Evolutionary conservation across 2,329 filamentous ascomycete genomes (phyloP).

Genomic region (Fusarium veterinarium): DNA sequence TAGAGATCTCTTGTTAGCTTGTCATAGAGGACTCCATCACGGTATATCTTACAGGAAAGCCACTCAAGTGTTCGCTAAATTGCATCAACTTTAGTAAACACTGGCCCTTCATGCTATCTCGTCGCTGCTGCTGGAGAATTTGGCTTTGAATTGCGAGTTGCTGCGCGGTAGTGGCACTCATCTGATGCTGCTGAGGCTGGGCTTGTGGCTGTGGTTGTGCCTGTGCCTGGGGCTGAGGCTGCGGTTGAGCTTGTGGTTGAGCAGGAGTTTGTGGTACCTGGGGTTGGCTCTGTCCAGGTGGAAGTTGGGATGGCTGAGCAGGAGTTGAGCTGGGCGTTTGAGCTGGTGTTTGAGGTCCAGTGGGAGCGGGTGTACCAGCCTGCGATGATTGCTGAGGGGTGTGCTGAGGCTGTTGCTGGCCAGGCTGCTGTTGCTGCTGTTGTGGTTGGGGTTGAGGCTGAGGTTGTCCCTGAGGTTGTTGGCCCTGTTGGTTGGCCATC

Average conservation of each 20-base stretch:
- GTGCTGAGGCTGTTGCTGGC: constrained; percentile 57
- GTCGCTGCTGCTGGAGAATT: constrained; percentile 60
- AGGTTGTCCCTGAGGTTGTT: constrained; percentile 44
- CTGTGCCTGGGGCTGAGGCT: constrained; percentile 50
- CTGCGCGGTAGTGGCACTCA: constrained; percentile 49
- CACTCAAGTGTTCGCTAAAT: constrained; percentile 71
- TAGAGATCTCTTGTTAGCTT: constrained; percentile 42
- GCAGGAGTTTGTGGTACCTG: constrained; percentile 51
- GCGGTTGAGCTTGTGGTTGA: constrained; percentile 52
- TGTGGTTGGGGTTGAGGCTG: constrained; percentile 43
- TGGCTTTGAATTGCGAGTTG: constrained; percentile 51
- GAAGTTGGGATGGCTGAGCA: constrained; percentile 47
- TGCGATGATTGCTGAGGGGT: constrained; percentile 58
- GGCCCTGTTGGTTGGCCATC: constrained; percentile 47
- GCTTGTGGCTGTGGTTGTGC: constrained; percentile 47
- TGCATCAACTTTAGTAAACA: constrained; percentile 70
- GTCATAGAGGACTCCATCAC: neutral
- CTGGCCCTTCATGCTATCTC: constrained; percentile 65
- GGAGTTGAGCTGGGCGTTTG: constrained; percentile 58
- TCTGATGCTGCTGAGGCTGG: constrained; percentile 46
- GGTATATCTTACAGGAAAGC: constrained; percentile 60
- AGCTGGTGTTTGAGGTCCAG: constrained; percentile 60
- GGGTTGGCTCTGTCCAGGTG: constrained; percentile 51
- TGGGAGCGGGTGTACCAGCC: constrained; percentile 55
- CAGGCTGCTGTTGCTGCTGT: constrained; percentile 48